Conservation (phyloP, 2,329 filamentous ascomycete species). For the Geosmithia flava region DNA sequence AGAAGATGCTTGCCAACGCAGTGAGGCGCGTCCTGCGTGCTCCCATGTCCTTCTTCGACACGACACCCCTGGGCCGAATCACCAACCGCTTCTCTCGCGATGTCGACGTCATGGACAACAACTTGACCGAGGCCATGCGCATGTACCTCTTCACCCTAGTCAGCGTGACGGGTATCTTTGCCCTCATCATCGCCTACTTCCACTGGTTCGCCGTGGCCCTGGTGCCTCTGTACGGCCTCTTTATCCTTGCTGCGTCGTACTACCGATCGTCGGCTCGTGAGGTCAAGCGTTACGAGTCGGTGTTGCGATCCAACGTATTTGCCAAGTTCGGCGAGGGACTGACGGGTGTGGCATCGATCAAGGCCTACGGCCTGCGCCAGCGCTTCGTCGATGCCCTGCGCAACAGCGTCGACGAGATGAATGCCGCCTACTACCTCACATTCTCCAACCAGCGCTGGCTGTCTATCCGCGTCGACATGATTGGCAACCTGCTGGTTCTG, state of each 20-base stretch:
- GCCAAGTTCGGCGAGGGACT: constrained; percentile 86
- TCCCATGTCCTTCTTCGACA: constrained; percentile 92
- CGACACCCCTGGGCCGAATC: constrained; percentile 86
- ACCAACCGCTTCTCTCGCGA: constrained; percentile 95
- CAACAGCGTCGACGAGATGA: constrained; percentile 75
- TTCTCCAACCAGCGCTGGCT: constrained; percentile 96
- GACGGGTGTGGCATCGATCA: constrained; percentile 70
- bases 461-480: constrained; percentile 69
- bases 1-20: constrained; percentile 67
- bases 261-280: constrained; percentile 87
- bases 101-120: constrained; percentile 94
- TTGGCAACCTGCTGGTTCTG: constrained; percentile 78
- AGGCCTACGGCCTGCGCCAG: constrained; percentile 73
- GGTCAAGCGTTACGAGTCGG: constrained; percentile 86
- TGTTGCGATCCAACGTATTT: constrained; percentile 79
- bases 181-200: constrained; percentile 89
- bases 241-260: constrained; percentile 73
- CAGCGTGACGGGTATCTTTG: constrained; percentile 74
- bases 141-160: constrained; percentile 84
- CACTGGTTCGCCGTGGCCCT: constrained; percentile 65
- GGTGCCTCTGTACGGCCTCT: constrained; percentile 57
- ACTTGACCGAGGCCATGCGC: constrained; percentile 73
- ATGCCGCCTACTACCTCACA: constrained; percentile 86
- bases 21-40: constrained; percentile 63
- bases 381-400: constrained; percentile 62